Evolutionary conservation across 257 asterid species (phyloP), one percentile per base, ranked within the genome.

Genomic region (Lycium ferocissimum): DNA sequence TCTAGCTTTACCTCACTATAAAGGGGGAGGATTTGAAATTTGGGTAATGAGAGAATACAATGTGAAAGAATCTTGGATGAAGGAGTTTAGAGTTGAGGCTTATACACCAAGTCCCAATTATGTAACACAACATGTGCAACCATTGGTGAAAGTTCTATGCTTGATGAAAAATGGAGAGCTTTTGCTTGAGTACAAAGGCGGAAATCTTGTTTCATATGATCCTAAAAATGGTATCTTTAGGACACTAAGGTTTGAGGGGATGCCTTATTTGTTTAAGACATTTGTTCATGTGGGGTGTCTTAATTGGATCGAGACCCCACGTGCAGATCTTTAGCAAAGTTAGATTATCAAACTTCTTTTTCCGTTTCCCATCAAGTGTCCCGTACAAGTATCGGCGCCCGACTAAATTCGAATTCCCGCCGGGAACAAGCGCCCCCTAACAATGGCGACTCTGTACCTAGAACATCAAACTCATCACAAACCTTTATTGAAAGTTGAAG

Each of bases 271-370:
- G 26, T 92, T 84, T 72, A 87, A 82, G 62, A 66, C 90, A 9
- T 76, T 83, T 17, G 62, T 88, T 87, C 93, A 84, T 89, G 88
- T 89, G 57, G 92, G 92, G 17, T 89, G 91, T 80, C 89, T 88
- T 35, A 87, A 86, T n/a, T 83, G 84, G 71, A 61, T 83, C 20
- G 85, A 43, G 9, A 4, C 9, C 0, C 37, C 80, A 72, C 80
- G 9, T 17, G 54, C 5, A 35, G 26, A 15, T 69, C 76, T 37
- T 70, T 70, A 33, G 35, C 47, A 66, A 66, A 66, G 35, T 37
- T 67, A 5, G 71, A 26, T 65, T 17, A 45, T 65, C 43, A 65
- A 65, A 65, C 18, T 26, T 26, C 14, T 22, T 63, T 11, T 5
- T 38, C 18, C 43, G 71, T 10, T 63, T 26, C 18, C 17, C 40